Base-by-base conservation (phyloP, 2,329 filamentous ascomycete genomes). In the Penicillium sp. region DNA sequence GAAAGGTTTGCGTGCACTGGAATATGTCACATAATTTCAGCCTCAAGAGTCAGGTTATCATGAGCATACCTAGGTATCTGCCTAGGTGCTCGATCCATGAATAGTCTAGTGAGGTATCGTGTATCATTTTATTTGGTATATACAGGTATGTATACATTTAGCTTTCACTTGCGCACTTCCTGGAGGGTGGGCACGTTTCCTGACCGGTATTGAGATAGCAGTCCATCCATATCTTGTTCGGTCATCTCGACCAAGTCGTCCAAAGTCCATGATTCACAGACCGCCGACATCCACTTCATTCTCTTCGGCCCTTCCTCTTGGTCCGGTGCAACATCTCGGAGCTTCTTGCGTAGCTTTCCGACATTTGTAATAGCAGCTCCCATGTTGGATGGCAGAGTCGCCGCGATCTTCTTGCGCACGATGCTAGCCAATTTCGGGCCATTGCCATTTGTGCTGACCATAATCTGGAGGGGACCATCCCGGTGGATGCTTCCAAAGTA, bases 381-480 rank as follows among this genome's bases (percentile, higher is more conserved):
- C 29, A 90, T 89, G 63, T 95, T 91, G 19, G 79, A 78, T 1
- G 95, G 95, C 55, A 99, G 78, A 49, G 81, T 82, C 21, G 80
- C 82, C 19, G 91, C 93, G 63, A 99, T 96, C 71, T 90, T 86
- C 71, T 89, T 84, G 53, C 93, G 82, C 50, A 99, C 90, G 48
- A 93, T 87, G 65, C 91, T 93, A 10, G 95, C 95, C 62, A 99
- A 79, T 71, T 93, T 88, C 0, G 95, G 95, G 0, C 95, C 95
- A 72, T 96, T 97, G 52, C 95, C 95, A 73, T 98, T 99, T 35
- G 95, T 99, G 78, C 90, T 96, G 66, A 99, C 93, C 95, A 99
- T 99, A 69, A 99, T 89, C 79, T 99, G 95, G 59, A 99, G 77
- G 6, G 95, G 95, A 0, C 95, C 95, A 73, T 99, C 95, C 50